Base-by-base conservation (phyloP, 345 rosid species). In the Jatropha curcas region DNA sequence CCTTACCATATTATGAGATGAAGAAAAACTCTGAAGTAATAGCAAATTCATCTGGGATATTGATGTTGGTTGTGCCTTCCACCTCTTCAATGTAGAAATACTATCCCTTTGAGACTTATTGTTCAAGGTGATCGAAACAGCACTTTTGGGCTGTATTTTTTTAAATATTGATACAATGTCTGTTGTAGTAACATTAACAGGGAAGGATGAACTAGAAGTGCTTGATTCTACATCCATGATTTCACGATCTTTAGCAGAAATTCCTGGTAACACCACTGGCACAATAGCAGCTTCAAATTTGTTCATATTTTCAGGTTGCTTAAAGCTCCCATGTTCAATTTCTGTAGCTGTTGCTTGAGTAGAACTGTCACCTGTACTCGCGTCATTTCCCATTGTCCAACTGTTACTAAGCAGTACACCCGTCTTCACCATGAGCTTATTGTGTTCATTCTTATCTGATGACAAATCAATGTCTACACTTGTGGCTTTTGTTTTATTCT, bases 41-140 rank as follows among this genome's bases (percentile, higher is more conserved):
- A 88, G 27, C 10, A 77, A 80, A 73, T 85, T 85, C 94, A 92
- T 92, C 80, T 86, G 82, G 24, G 92, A 74, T 76, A 94, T 67
- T 5, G 90, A 80, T 11, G 67, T 77, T 5, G 83, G 71, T 56
- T 66, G 78, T 68, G n/a, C 68, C 24, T 57, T 48, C 79, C 62
- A 34, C 74, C 87, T 82, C 72, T 61, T 82, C 50, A 72, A 68
- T 4, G 24, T 35, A 39, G 80, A 74, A 70, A 72, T 33, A 70
- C 74, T 35, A 58, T 45, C 48, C 4, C 27, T 28, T 5, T 61
- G n/a, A 43, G 71, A 57, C 76, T 61, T 74, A 50, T 80, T 33
- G n/a, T 45, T 52, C 34, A 5, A 57, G 30, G 61, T 19, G 39
- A 55, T 46, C 25, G 79, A 35, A 67, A 72, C 76, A 51, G 51